These are phyloP conservation scores for Pulicaria dysenterica DNA, from an alignment of 129 eudicot genomes.

Conservation along the genomic window DNA sequence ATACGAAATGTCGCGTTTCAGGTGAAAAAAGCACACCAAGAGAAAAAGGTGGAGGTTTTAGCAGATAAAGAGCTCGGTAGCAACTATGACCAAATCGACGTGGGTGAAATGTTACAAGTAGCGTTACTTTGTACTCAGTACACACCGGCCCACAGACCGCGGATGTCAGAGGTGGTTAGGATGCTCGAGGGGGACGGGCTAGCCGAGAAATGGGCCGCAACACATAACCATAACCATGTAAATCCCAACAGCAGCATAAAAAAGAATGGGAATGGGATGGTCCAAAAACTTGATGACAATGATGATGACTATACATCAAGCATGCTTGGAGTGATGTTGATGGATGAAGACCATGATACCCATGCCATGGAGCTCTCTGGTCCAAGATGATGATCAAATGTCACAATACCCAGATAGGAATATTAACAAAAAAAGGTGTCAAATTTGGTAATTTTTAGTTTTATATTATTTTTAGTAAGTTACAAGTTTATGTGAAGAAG, in stretches of 20 bases:
- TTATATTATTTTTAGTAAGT: neutral
- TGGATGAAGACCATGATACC: slow-evolving; percentile 77
- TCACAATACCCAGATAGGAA: slow-evolving; percentile 30
- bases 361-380: slow-evolving; percentile 96
- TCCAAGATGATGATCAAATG: slow-evolving; percentile 65
- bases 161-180: slow-evolving; percentile 89
- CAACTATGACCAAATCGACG: slow-evolving; percentile 73
- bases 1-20: slow-evolving; percentile 9
- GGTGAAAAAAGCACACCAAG: slow-evolving; percentile 82
- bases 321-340: slow-evolving; percentile 74
- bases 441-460: slow-evolving; percentile 25
- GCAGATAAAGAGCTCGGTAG: slow-evolving; percentile 74
- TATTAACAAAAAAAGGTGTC: slow-evolving; percentile 15
- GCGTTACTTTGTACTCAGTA: slow-evolving; percentile 86
- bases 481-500: slow-evolving; percentile 12
- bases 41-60: slow-evolving; percentile 68
- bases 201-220: slow-evolving; percentile 93
- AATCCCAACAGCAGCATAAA: slow-evolving; percentile 35
- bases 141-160: slow-evolving; percentile 79
- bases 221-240: slow-evolving; percentile 59
- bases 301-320: slow-evolving; percentile 68
- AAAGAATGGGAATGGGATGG: slow-evolving; percentile 24
- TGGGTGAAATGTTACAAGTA: slow-evolving; percentile 84
- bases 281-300: slow-evolving; percentile 45
- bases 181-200: slow-evolving; percentile 97